Evolutionary conservation across 257 asterid genomes (phyloP).

Genomic region (Mitragyna speciosa): DNA sequence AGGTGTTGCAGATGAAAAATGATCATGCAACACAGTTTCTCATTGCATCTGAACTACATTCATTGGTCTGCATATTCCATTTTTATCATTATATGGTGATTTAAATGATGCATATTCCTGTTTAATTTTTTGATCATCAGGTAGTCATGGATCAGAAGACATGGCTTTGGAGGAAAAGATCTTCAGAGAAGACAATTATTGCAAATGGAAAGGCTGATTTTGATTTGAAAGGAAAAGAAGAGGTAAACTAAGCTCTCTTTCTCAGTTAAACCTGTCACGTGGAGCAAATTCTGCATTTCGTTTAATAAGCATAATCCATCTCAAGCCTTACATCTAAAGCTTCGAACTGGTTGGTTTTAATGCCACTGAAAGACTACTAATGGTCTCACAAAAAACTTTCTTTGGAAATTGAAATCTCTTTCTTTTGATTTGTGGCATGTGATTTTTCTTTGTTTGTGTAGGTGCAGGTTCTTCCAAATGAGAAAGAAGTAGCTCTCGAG

Average conservation of each 20-base stretch:
- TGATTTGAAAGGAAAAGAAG: conserved; percentile 33
- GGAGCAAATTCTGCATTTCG: neutral
- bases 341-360: neutral
- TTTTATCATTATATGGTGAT: too few species aligned
- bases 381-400: neutral
- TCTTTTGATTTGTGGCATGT: neutral
- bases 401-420: neutral
- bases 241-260: conserved; percentile 37
- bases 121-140: neutral
- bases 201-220: conserved; percentile 39
- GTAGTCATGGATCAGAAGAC: conserved; percentile 71
- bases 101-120: neutral
- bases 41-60: neutral
- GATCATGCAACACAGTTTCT: neutral
- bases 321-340: neutral
- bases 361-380: neutral
- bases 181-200: conserved; percentile 67
- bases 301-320: neutral
- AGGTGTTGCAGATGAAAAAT: neutral
- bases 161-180: conserved; percentile 80
- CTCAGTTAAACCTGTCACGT: neutral
- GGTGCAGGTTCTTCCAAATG: conserved; percentile 28
- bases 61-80: neutral
- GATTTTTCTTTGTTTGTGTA: neutral
- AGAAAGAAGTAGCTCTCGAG: conserved; percentile 57